Conservation (phyloP, 2,329 filamentous ascomycete genomes). For the Diaporthe citri region DNA sequence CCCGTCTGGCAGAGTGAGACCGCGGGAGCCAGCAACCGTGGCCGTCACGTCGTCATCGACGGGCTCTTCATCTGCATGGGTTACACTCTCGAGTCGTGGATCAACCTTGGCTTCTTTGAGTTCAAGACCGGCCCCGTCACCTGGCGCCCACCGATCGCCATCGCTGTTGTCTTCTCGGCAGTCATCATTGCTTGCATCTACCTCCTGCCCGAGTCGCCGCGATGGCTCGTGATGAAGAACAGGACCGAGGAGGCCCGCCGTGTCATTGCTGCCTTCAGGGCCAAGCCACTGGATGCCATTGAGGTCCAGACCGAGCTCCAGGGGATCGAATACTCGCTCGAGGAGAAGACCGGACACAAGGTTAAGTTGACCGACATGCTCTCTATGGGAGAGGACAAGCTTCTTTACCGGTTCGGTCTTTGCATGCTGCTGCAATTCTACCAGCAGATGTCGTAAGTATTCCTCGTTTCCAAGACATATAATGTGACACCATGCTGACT, state of each 20-base stretch:
- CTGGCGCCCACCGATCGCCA: conserved; percentile 41
- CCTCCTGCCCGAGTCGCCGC: conserved; percentile 41
- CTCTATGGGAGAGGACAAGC: conserved; percentile 63
- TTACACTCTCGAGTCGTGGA: conserved; percentile 42
- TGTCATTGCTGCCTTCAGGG: conserved; percentile 40
- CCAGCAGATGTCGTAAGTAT: conserved; percentile 58
- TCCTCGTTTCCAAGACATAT: background rate
- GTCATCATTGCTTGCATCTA: conserved; percentile 37
- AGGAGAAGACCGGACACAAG: conserved; percentile 51
- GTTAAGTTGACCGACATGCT: conserved; percentile 58
- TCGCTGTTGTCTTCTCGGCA: conserved; percentile 37
- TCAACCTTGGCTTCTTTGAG: conserved; percentile 42
- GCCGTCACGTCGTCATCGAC: conserved; percentile 44
- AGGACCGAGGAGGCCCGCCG: conserved; percentile 36
- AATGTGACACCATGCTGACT: background rate
- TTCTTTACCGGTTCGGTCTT: conserved; percentile 63
- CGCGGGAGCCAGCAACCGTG: conserved; percentile 42
- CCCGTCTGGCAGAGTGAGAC: conserved; percentile 46
- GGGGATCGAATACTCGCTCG: conserved; percentile 41
- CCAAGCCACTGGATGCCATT: conserved; percentile 35
- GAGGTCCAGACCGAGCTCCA: conserved; percentile 39
- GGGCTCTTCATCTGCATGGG: conserved; percentile 41
- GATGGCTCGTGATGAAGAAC: conserved; percentile 41
- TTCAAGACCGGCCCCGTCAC: conserved; percentile 41
- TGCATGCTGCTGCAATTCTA: conserved; percentile 64